Conservation (phyloP, 345 rosid species). For the Euphorbia lathyris region DNA sequence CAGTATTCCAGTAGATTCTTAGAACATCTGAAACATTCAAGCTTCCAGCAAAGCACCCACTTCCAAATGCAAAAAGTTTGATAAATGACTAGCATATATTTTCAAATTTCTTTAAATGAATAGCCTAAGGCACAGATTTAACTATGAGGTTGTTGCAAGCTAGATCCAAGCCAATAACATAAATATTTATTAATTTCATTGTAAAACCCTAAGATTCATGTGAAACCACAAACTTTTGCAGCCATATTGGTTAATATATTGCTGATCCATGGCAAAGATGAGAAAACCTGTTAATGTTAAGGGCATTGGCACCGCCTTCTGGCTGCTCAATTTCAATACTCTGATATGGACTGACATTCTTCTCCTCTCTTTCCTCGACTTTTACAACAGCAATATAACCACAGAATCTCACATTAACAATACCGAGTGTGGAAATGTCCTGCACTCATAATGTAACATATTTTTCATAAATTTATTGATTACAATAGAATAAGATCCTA, state of each 20-base stretch:
- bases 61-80: not conserved
- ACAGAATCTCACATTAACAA: slow-evolving; percentile 73
- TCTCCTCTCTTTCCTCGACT: slow-evolving; percentile 54
- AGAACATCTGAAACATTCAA: not conserved
- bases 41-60: not conserved
- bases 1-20: not conserved
- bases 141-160: not conserved
- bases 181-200: not conserved
- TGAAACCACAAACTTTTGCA: not conserved
- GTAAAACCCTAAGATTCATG: not conserved
- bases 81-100: not conserved
- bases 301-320: slow-evolving; percentile 98
- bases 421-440: slow-evolving; percentile 82
- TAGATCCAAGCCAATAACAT: not conserved
- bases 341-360: slow-evolving; percentile 44
- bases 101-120: not conserved
- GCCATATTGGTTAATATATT: not conserved
- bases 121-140: not conserved
- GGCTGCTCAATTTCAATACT: slow-evolving; percentile 83
- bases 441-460: slow-evolving; percentile 36
- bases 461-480: slow-evolving; percentile 12
- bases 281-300: slow-evolving; percentile 81
- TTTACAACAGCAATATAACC: slow-evolving; percentile 81
- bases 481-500: slow-evolving; percentile 4
- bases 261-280: not conserved